A percentile compares a stretch with the other conserved stretches of the same genome.
Evolutionary conservation across 495 filamentous ascomycete species (phyloP).

Genomic region (Aspergillus asperescens): DNA sequence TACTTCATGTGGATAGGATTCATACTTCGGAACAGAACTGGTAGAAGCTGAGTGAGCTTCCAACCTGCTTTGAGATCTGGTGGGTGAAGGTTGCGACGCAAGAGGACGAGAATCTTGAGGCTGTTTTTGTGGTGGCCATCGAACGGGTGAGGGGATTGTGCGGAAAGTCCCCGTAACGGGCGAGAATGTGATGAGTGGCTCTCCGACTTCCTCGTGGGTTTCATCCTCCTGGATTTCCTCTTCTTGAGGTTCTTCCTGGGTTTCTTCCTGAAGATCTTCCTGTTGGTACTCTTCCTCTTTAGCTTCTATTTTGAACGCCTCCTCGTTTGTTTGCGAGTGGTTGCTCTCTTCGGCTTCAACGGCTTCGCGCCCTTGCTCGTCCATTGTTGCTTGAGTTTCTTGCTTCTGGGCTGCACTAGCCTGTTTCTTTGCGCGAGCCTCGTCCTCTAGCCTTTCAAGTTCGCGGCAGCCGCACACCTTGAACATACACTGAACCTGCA

Average conservation of each 20-base stretch:
- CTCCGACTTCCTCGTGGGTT: conserved; percentile 25
- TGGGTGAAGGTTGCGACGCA: conserved; percentile 6
- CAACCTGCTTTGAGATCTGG: conserved; percentile 2
- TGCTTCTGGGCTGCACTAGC: neutral
- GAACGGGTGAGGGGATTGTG: conserved; percentile 38
- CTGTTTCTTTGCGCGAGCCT: neutral
- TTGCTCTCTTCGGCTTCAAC: neutral
- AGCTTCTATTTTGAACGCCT: neutral
- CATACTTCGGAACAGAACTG: conserved; percentile 17
- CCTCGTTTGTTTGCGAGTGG: neutral
- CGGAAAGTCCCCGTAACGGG: conserved; percentile 48
- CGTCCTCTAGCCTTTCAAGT: conserved; percentile 31
- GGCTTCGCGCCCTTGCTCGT: neutral
- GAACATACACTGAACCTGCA: conserved; percentile 76
- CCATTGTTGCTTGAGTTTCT: neutral
- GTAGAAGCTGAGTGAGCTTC: neutral
- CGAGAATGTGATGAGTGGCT: conserved; percentile 43
- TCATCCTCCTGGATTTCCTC: neutral
- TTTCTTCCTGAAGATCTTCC: conserved; percentile 3
- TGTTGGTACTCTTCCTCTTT: conserved; percentile 16
- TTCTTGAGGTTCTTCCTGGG: conserved; percentile 18
- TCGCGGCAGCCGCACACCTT: conserved; percentile 62
- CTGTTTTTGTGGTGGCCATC: conserved; percentile 22
- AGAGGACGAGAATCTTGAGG: conserved; percentile 11
- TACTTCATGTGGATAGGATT: conserved; percentile 4